These are phyloP conservation scores for Geosmithia flava DNA, from an alignment of 2,329 filamentous ascomycete genomes.

Conservation along the genomic window DNA sequence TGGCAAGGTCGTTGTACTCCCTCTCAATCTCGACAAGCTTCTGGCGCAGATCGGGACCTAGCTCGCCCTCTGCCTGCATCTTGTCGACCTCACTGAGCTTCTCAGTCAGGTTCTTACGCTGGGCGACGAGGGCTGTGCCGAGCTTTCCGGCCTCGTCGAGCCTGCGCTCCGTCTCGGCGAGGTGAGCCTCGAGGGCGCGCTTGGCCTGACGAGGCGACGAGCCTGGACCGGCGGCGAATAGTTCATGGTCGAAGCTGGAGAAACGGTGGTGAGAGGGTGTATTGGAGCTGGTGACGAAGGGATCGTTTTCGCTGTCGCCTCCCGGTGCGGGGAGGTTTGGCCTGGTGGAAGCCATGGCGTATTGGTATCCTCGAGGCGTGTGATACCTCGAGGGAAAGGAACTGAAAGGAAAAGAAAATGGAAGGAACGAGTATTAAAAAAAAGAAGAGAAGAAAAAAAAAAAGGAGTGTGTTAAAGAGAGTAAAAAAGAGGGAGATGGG, in stretches of 20 bases:
- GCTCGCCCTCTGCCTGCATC: conserved; percentile 61
- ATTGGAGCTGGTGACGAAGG: conserved; percentile 39
- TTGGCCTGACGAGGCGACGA: conserved; percentile 79
- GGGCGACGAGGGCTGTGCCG: conserved; percentile 75
- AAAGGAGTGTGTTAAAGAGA: background rate
- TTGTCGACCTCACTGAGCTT: conserved; percentile 76
- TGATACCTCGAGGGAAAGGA: background rate
- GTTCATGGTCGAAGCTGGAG: conserved; percentile 69
- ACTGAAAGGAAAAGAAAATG: background rate
- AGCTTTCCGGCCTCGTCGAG: conserved; percentile 85
- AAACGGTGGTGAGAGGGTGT: conserved; percentile 50
- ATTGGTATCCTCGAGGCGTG: conserved; percentile 1
- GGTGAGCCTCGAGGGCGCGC: conserved; percentile 78
- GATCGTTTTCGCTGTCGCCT: conserved; percentile 14
- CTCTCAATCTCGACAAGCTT: conserved; percentile 80
- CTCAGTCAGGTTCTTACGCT: conserved; percentile 72
- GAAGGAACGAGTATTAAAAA: background rate
- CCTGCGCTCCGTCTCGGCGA: conserved; percentile 82
- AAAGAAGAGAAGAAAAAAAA: no score
- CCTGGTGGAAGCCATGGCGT: conserved; percentile 30
- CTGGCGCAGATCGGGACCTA: conserved; percentile 70
- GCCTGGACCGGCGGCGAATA: conserved; percentile 64
- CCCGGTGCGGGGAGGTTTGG: conserved; percentile 24
- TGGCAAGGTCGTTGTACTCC: conserved; percentile 88
- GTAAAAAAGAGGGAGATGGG: background rate